phyloP scores from a whole-genome alignment of 192 early-diverging fungal genomes.

The Backusella macrospora region DNA sequence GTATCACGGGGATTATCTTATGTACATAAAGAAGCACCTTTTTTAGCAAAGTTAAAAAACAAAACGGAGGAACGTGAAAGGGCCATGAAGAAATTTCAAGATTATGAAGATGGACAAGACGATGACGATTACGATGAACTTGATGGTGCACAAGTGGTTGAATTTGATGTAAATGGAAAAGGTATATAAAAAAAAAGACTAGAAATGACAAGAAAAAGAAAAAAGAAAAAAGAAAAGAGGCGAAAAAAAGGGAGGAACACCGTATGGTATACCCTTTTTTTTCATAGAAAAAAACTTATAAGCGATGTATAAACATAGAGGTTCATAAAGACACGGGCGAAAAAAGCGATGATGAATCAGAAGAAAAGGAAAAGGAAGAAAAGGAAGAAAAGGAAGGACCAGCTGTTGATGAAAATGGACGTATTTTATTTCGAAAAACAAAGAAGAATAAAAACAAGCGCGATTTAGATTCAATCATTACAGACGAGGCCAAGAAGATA shows the following conservation, averaged over 20 bases:
- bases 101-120: constrained; percentile 35
- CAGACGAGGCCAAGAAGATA: background rate
- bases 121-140: constrained; percentile 43
- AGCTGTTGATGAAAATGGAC: constrained; percentile 34
- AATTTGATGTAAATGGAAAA: constrained; percentile 28
- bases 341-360: constrained; percentile 15
- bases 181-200: constrained; percentile 16
- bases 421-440: constrained; percentile 26
- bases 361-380: constrained; percentile 7
- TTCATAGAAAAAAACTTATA: too few relatives aligned
- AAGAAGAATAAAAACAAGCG: constrained; percentile 30
- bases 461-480: constrained; percentile 20
- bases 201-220: background rate
- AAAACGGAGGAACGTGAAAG: constrained; percentile 14
- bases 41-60: constrained; percentile 32
- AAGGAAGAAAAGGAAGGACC: constrained; percentile 13
- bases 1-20: constrained; percentile 34
- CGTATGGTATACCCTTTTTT: too few relatives aligned
- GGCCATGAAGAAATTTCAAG: constrained; percentile 32
- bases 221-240: too few relatives aligned
- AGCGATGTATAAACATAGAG: too few relatives aligned
- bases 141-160: constrained; percentile 41
- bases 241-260: too few relatives aligned
- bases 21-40: constrained; percentile 43
- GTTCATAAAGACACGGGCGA: constrained; percentile 29